phyloP scores from a whole-genome alignment of 805 yeast species.

The Hanseniaspora occidentalis region DNA sequence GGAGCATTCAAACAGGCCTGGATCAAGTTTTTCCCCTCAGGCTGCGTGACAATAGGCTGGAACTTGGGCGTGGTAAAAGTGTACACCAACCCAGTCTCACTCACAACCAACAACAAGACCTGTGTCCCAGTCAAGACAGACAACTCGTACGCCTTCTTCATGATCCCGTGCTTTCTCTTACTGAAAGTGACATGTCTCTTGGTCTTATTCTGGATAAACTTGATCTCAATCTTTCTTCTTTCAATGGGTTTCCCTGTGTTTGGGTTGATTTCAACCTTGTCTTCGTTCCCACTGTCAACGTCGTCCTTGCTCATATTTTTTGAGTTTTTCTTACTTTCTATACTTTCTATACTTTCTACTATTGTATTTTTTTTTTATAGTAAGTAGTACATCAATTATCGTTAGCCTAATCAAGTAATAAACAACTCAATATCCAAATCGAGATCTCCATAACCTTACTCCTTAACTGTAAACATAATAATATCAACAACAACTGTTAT shows the following conservation, averaged over 20 bases:
- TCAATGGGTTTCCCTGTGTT: slow-evolving; percentile 27
- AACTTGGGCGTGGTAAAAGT: slow-evolving; percentile 98
- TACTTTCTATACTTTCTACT: too few relatives aligned
- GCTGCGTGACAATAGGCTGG: slow-evolving; percentile 93
- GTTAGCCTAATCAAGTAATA: background rate
- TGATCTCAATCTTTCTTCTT: slow-evolving; percentile 88
- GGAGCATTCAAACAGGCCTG: slow-evolving; percentile 64
- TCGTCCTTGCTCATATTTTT: background rate
- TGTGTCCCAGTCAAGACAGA: slow-evolving; percentile 96
- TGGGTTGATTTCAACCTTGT: background rate
- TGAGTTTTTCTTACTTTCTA: too few relatives aligned
- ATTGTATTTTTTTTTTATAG: too few relatives aligned
- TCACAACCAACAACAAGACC: slow-evolving; percentile 84
- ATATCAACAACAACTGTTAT: background rate
- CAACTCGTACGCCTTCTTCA: slow-evolving; percentile 98
- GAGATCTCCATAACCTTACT: too few relatives aligned
- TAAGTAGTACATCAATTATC: too few relatives aligned
- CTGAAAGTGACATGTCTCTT: slow-evolving; percentile 97
- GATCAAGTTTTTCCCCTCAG: slow-evolving; percentile 92
- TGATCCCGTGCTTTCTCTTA: slow-evolving; percentile 96
- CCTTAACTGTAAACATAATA: background rate
- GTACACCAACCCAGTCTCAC: slow-evolving; percentile 97
- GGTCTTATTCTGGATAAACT: slow-evolving; percentile 93
- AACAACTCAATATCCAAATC: too few relatives aligned
- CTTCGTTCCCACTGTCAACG: background rate